Conservation (phyloP, 2,329 filamentous ascomycete species). For the Fonsecaea monophora region DNA sequence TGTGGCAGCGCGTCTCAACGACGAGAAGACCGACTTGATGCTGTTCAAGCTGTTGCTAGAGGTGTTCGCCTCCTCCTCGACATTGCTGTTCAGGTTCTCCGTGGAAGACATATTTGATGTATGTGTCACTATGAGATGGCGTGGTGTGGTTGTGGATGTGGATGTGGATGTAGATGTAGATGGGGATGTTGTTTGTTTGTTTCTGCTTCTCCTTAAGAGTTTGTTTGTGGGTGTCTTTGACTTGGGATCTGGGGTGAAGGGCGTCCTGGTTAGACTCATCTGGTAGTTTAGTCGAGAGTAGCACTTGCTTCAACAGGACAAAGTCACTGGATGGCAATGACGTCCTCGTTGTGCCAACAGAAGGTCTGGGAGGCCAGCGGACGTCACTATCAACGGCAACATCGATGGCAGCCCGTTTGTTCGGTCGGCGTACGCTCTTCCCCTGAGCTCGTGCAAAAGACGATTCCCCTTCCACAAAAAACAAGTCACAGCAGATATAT, state of each 20-base stretch:
- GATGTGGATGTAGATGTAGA: too few species aligned
- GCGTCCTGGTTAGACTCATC: slow-evolving; percentile 1
- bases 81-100: not conserved
- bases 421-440: not conserved
- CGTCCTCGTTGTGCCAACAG: slow-evolving; percentile 4
- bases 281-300: not conserved
- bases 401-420: not conserved
- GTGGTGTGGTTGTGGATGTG: not conserved
- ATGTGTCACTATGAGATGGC: not conserved
- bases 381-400: not conserved
- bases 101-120: slow-evolving; percentile 9
- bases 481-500: not conserved
- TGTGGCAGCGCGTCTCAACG: slow-evolving; percentile 20
- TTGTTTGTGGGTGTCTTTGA: slow-evolving; percentile 11
- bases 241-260: slow-evolving; percentile 11
- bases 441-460: too few species aligned
- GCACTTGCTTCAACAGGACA: not conserved
- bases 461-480: not conserved
- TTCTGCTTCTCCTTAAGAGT: not conserved
- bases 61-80: slow-evolving; percentile 1
- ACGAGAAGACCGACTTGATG: slow-evolving; percentile 25
- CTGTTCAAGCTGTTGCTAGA: slow-evolving; percentile 16
- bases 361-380: not conserved
- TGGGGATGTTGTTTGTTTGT: slow-evolving; percentile 6
- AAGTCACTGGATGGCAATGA: slow-evolving; percentile 9